Conservation (phyloP, 441 rosid genomes). For the Manihot esculenta region DNA sequence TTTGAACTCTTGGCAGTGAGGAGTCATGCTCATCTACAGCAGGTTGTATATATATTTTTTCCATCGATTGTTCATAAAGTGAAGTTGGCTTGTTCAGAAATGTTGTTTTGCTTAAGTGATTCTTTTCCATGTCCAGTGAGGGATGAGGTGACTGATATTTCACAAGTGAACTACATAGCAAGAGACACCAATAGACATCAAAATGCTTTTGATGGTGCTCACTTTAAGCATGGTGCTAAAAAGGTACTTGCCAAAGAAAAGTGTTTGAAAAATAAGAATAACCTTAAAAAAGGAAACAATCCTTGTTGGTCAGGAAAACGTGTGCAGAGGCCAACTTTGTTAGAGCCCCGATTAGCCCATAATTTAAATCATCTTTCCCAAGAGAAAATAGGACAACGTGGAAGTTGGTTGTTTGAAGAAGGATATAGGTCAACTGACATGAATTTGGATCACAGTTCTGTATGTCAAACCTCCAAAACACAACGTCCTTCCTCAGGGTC, state of each 20-base stretch:
- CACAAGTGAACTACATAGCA: slow-evolving; percentile 29
- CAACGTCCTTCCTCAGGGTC: slow-evolving; percentile 22
- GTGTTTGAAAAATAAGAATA: slow-evolving; percentile 25
- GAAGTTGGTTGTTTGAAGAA: slow-evolving; percentile 35
- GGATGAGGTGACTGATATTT: slow-evolving; percentile 34
- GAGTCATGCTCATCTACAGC: slow-evolving; percentile 83
- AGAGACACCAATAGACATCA: slow-evolving; percentile 33
- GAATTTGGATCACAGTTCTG: slow-evolving; percentile 33
- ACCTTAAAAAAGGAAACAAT: slow-evolving; percentile 22
- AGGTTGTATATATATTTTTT: slow-evolving; percentile 62
- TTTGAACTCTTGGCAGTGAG: slow-evolving; percentile 52
- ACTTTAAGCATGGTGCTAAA: slow-evolving; percentile 20
- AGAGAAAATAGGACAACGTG: slow-evolving; percentile 26
- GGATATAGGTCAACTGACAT: slow-evolving; percentile 37
- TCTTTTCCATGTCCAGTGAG: slow-evolving; percentile 35
- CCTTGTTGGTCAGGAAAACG: slow-evolving; percentile 29
- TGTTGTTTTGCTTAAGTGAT: slow-evolving; percentile 12
- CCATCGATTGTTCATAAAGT: slow-evolving; percentile 15
- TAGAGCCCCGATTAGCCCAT: slow-evolving; percentile 32
- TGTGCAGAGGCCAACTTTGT: slow-evolving; percentile 23
- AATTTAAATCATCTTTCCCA: slow-evolving; percentile 27
- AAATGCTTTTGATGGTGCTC: slow-evolving; percentile 28
- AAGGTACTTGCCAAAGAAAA: slow-evolving; percentile 26
- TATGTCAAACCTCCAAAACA: slow-evolving; percentile 26
- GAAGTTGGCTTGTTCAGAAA: background rate